Percentiles rank a stretch among this genome's conserved stretches.
Conservation (phyloP, 2,329 filamentous ascomycete genomes). For the Fusarium sarcochroum region DNA sequence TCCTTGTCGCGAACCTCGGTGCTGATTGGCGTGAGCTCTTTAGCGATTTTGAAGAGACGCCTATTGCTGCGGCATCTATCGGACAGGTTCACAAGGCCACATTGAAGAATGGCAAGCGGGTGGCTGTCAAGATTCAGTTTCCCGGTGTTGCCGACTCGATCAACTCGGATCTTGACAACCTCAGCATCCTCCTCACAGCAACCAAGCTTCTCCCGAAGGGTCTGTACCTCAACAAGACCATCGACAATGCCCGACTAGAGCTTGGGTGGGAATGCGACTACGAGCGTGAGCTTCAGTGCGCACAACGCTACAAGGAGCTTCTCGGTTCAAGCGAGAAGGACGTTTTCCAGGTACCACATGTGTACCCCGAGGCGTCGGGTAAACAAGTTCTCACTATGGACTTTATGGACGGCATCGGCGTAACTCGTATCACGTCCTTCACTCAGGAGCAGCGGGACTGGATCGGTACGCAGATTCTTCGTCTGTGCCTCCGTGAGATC, state of each 20-base stretch:
- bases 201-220: slow-evolving; percentile 92
- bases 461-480: slow-evolving; percentile 94
- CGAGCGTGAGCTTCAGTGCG: slow-evolving; percentile 86
- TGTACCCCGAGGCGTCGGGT: slow-evolving; percentile 84
- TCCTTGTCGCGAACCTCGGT: slow-evolving; percentile 84
- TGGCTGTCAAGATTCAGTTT: slow-evolving; percentile 98
- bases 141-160: slow-evolving; percentile 96
- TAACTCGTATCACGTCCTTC: slow-evolving; percentile 83
- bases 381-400: slow-evolving; percentile 93
- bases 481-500: slow-evolving; percentile 92
- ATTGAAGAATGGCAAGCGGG: slow-evolving; percentile 79
- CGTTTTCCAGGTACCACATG: slow-evolving; percentile 83
- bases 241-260: slow-evolving; percentile 92
- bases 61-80: slow-evolving; percentile 95
- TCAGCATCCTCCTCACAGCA: slow-evolving; percentile 90
- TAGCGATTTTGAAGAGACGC: slow-evolving; percentile 86
- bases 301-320: slow-evolving; percentile 80
- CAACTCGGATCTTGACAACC: slow-evolving; percentile 94
- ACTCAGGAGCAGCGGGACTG: slow-evolving; percentile 90
- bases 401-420: slow-evolving; percentile 86
- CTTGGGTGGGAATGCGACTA: slow-evolving; percentile 99
- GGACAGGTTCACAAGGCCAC: slow-evolving; percentile 93
- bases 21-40: slow-evolving; percentile 88
- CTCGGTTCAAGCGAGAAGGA: slow-evolving; percentile 72
- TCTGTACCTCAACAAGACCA: slow-evolving; percentile 95